Evolutionary conservation across 73 alveolate genomes (phyloP), one percentile per base, ranked within the genome.

Genomic region (Stentor coeruleus): DNA sequence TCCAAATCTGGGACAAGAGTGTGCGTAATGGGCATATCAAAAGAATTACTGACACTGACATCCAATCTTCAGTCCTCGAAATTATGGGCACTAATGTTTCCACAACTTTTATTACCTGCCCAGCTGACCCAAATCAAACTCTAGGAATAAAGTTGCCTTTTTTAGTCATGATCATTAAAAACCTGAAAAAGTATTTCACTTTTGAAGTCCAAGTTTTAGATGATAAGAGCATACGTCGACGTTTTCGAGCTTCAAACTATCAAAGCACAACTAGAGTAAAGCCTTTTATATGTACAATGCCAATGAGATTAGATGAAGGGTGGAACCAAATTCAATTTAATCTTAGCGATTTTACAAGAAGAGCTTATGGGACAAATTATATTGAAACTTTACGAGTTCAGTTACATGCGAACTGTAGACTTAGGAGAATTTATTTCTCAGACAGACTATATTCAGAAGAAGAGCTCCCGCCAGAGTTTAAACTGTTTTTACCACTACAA

Each of bases 301-400:
- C 98, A 39, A 93, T 93, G 98, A 93, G 95, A 86, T 90, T 93
- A 55, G 98, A 93, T 79, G 98, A 93, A 86, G 98, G 98, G 38
- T 93, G 98, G 98, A 93, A 93, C 80, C 96, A 93, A 90, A 93
- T 93, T 81, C 96, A 93, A 84, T 93, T 93, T 87, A 93, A 93
- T 86, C 88, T 93, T 87, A 89, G 96, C 3, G 98, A 93, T 83
- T 93, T 93, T 88, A 93, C 98, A 26, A 85, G 98, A 79, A 91
- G 98, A 86, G 98, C 98, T 58, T 93, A 93, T 88, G 98, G 98
- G 75, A 93, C 98, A 38, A 93, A 93, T 89, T 93, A 93, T 84
- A 84, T 93, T 39, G 98, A 93, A 76, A 93, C 98, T n/a, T n/a
- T n/a, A n/a, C 83, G 98, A 86, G 98, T 93, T 31, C 95, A 93